Evolutionary conservation across 768 basidiomycete species (phyloP).

Genomic region (Brasilioporus rufonigricans): DNA sequence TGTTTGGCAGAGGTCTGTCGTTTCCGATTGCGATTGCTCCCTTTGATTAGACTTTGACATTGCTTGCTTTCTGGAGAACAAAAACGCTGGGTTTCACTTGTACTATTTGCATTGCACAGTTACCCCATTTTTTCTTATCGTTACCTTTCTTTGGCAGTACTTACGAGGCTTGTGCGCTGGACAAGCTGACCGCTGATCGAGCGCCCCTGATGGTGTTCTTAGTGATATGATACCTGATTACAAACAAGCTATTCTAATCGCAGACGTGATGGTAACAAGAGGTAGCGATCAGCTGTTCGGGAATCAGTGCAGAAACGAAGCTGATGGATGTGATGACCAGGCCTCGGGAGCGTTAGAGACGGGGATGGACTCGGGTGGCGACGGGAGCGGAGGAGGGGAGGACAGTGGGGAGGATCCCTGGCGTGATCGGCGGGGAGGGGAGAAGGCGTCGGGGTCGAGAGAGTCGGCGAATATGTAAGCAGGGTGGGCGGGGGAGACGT

Average conservation of each 20-base stretch:
- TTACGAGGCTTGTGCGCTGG: slow-evolving; percentile 18
- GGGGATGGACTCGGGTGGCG: slow-evolving; percentile 6
- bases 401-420: slow-evolving; percentile 7
- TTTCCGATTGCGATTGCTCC: slow-evolving; percentile 12
- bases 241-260: slow-evolving; percentile 31
- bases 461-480: slow-evolving; percentile 28
- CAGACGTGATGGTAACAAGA: slow-evolving; percentile 7
- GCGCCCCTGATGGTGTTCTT: slow-evolving; percentile 19
- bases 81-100: slow-evolving; percentile 27
- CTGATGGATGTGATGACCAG: slow-evolving; percentile 4
- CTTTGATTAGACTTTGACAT: slow-evolving; percentile 20
- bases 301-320: slow-evolving; percentile 23
- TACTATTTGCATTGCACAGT: slow-evolving; percentile 34
- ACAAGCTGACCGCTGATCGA: slow-evolving; percentile 22
- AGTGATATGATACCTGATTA: slow-evolving; percentile 33
- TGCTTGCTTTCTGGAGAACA: slow-evolving; percentile 23
- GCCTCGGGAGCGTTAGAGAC: slow-evolving; percentile 16
- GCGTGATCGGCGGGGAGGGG: slow-evolving; percentile 19
- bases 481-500: slow-evolving; percentile 13
- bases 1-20: slow-evolving; percentile 16
- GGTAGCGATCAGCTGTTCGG: slow-evolving; percentile 11
- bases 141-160: slow-evolving; percentile 24
- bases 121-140: slow-evolving; percentile 16
- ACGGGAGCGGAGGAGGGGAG: slow-evolving; percentile 18
- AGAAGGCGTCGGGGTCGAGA: slow-evolving; percentile 16